phyloP scores from a whole-genome alignment of 805 yeast genomes.

The Wickerhamomyces canadensis region DNA sequence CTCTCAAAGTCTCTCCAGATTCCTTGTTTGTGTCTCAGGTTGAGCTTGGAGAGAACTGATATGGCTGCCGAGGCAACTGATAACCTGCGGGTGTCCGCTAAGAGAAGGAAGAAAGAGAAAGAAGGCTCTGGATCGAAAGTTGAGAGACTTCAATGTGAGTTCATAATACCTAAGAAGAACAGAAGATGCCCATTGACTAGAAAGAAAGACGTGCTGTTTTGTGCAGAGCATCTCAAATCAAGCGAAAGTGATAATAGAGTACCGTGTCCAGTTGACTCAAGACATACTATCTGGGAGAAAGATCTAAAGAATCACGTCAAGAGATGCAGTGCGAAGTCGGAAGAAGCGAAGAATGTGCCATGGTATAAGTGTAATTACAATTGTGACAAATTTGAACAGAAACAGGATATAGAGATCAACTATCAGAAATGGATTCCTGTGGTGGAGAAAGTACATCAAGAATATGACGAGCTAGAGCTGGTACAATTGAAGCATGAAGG shows the following conservation, averaged over 20 bases:
- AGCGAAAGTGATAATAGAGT: constrained; percentile 37
- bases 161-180: constrained; percentile 41
- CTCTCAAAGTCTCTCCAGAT: background rate
- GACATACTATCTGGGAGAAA: constrained; percentile 65
- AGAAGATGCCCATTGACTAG: constrained; percentile 61
- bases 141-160: constrained; percentile 38
- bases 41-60: too few species aligned
- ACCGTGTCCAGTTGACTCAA: constrained; percentile 72
- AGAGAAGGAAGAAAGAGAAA: constrained; percentile 10
- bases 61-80: background rate
- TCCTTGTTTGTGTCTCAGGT: too few species aligned
- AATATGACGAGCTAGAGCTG: constrained; percentile 26
- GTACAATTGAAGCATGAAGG: constrained; percentile 23
- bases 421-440: constrained; percentile 27
- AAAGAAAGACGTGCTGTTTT: constrained; percentile 40
- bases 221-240: constrained; percentile 54
- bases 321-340: constrained; percentile 49
- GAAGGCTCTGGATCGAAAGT: constrained; percentile 5
- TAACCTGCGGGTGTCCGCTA: constrained; percentile 7
- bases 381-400: constrained; percentile 1
- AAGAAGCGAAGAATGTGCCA: constrained; percentile 26
- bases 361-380: constrained; percentile 54
- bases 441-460: constrained; percentile 33
- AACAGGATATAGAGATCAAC: constrained; percentile 13
- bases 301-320: constrained; percentile 50